phyloP scores from a whole-genome alignment of 2,329 filamentous ascomycete species.

The Mycosphaerella sp. region DNA sequence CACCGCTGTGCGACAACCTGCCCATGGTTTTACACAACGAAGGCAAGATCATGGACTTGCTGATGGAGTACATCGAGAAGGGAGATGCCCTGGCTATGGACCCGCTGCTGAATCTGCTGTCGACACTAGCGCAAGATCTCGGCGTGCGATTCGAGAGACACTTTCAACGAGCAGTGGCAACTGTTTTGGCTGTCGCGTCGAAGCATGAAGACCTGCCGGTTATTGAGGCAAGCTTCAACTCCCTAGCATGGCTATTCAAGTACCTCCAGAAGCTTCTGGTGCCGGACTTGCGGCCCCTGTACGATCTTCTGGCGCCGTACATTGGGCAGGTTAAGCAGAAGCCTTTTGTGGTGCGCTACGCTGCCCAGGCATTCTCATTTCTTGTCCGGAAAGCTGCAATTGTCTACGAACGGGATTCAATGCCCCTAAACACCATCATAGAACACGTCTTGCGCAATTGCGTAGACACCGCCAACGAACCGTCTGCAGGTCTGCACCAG shows the following conservation, averaged over 20 bases:
- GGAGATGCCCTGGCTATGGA: conserved; percentile 77
- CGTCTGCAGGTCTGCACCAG: conserved; percentile 57
- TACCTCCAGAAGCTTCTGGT: conserved; percentile 85
- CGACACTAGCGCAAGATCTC: conserved; percentile 90
- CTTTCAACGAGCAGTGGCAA: conserved; percentile 66
- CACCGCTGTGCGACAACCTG: conserved; percentile 78
- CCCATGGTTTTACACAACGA: conserved; percentile 89
- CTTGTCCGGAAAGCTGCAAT: conserved; percentile 82
- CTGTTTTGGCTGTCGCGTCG: conserved; percentile 72
- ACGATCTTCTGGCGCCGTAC: conserved; percentile 73
- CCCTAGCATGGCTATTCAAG: conserved; percentile 93
- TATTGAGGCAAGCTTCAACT: conserved; percentile 97
- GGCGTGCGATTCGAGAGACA: conserved; percentile 82
- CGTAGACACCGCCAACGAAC: conserved; percentile 43
- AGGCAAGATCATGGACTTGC: conserved; percentile 70
- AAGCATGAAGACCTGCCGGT: conserved; percentile 67
- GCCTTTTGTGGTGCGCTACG: conserved; percentile 81
- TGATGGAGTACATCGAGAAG: conserved; percentile 69
- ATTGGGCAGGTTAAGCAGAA: conserved; percentile 78
- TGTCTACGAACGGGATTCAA: conserved; percentile 64
- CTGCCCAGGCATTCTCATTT: conserved; percentile 92
- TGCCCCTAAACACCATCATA: conserved; percentile 64
- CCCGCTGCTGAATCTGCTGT: conserved; percentile 77
- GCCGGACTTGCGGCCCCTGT: conserved; percentile 76
- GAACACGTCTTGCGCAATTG: conserved; percentile 67